phyloP scores from a whole-genome alignment of 1,139 yeast genomes.

The Candida glucosophila region DNA sequence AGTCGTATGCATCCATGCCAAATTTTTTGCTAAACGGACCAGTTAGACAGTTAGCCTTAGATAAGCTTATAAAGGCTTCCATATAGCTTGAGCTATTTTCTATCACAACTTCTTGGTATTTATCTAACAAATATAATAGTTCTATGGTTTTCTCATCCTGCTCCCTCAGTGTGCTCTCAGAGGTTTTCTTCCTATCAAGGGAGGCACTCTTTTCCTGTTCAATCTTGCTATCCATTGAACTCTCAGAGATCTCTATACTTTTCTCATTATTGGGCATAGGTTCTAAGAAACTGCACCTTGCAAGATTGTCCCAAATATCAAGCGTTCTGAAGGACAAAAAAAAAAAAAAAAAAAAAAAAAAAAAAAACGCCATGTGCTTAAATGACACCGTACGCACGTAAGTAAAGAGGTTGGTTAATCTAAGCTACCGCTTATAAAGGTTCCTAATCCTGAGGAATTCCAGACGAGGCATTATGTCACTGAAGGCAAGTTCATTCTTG shows the following conservation, averaged over 20 bases:
- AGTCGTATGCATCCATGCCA: conserved; percentile 19
- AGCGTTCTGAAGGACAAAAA: too few species aligned
- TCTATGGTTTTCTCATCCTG: conserved; percentile 13
- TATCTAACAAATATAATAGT: conserved; percentile 18
- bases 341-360: too few species aligned
- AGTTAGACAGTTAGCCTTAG: conserved; percentile 30
- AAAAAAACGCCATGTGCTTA: too few species aligned
- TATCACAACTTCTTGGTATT: conserved; percentile 19
- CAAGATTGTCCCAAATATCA: too few species aligned
- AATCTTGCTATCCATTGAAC: too few species aligned
- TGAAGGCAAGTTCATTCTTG: conserved; percentile 34
- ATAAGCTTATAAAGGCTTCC: conserved; percentile 26
- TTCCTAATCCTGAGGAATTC: conserved; percentile 34
- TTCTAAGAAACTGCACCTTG: not conserved
- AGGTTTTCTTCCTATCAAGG: not conserved
- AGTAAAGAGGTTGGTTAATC: too few species aligned
- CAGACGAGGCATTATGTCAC: conserved; percentile 39
- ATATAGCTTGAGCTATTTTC: conserved; percentile 14
- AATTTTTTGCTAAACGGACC: conserved; percentile 11
- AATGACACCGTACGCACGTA: too few species aligned
- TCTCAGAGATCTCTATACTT: not conserved
- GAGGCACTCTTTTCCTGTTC: not conserved
- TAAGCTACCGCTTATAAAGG: conserved; percentile 29
- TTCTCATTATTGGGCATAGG: not conserved
- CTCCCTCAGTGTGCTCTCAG: not conserved